These are phyloP conservation scores for Castanospermum australe DNA, from an alignment of 306 rosid species.

Conservation along the genomic window DNA sequence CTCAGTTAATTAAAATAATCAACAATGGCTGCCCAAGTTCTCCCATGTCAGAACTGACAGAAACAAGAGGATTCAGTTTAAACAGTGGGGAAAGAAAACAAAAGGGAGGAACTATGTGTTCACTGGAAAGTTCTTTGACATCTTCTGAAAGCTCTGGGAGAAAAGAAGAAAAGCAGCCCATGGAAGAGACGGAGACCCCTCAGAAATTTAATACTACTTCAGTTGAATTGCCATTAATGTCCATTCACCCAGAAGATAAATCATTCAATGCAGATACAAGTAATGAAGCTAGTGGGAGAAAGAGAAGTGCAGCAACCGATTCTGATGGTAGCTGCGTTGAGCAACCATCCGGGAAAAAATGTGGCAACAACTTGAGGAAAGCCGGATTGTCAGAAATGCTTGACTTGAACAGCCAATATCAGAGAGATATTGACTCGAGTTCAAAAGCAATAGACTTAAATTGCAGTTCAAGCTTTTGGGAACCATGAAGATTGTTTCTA, in stretches of 20 bases:
- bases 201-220: slow-evolving; percentile 26
- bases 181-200: slow-evolving; percentile 21
- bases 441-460: slow-evolving; percentile 59
- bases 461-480: slow-evolving; percentile 27
- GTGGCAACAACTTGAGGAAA: slow-evolving; percentile 35
- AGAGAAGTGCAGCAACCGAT: slow-evolving; percentile 46
- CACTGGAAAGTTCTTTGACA: slow-evolving; percentile 77
- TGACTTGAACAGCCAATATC: slow-evolving; percentile 65
- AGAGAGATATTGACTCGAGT: slow-evolving; percentile 52
- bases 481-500: slow-evolving; percentile 22
- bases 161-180: slow-evolving; percentile 40
- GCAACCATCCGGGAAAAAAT: slow-evolving; percentile 44
- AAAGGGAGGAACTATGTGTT: slow-evolving; percentile 56
- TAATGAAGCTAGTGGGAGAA: slow-evolving; percentile 40
- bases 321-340: slow-evolving; percentile 45
- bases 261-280: slow-evolving; percentile 22
- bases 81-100: slow-evolving; percentile 43
- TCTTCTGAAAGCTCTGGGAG: slow-evolving; percentile 67
- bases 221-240: slow-evolving; percentile 54
- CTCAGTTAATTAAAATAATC: slow-evolving; percentile 61
- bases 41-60: slow-evolving; percentile 66
- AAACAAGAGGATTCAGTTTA: slow-evolving; percentile 37
- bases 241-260: slow-evolving; percentile 27
- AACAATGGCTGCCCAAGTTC: slow-evolving; percentile 54
- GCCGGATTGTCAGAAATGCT: slow-evolving; percentile 30